Percentiles rank a stretch among this genome's conserved stretches.
Conservation (phyloP, 352 stramenopile genomes). For the Globisporangium takayamanum region DNA sequence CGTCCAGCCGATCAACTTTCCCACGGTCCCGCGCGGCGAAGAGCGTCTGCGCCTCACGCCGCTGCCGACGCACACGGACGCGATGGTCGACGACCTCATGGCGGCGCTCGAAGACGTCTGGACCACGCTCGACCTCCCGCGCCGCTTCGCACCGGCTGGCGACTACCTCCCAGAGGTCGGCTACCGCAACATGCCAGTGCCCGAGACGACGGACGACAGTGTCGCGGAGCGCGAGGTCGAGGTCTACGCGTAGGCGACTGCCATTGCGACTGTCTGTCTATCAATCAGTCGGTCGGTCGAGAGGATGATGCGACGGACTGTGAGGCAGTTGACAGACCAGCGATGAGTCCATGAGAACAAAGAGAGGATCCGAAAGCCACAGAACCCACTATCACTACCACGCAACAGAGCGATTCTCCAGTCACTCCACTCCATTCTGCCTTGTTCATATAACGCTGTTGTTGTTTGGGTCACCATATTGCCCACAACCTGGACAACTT, state of each 20-base stretch:
- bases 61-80: constrained; percentile 78
- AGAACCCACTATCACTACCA: no score
- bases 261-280: not conserved
- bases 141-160: constrained; percentile 49
- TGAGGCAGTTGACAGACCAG: no score
- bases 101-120: constrained; percentile 80
- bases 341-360: no score
- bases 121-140: constrained; percentile 74
- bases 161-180: constrained; percentile 78
- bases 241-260: constrained; percentile 27
- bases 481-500: no score
- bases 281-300: no score
- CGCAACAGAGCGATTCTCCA: no score
- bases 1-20: constrained; percentile 91
- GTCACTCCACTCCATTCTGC: no score
- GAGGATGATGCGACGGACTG: no score
- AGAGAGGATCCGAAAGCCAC: no score
- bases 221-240: constrained; percentile 25
- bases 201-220: constrained; percentile 10
- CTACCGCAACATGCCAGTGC: constrained; percentile 58
- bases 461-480: no score
- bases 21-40: constrained; percentile 82
- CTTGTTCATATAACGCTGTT: no score
- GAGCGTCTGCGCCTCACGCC: constrained; percentile 87
- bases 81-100: constrained; percentile 86